Evolutionary conservation across 306 rosid genomes (phyloP).

Genomic region (Rosa persica): DNA sequence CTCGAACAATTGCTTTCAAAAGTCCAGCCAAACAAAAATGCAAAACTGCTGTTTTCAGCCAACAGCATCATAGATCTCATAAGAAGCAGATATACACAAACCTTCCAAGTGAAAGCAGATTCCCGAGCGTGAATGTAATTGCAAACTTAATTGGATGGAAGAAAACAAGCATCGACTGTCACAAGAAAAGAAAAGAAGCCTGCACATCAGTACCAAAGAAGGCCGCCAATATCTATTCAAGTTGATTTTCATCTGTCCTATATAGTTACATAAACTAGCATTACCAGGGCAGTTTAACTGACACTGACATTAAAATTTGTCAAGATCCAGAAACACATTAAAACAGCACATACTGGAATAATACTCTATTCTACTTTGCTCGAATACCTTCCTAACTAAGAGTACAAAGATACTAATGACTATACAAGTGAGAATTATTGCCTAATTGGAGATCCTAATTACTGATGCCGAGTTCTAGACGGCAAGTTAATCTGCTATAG

Average conservation of each 20-base stretch:
- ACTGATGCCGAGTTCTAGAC: background rate
- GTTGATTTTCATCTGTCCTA: background rate
- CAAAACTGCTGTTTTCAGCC: background rate
- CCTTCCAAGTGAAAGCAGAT: conserved; percentile 95
- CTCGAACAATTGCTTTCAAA: background rate
- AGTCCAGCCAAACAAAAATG: background rate
- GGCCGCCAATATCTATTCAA: conserved; percentile 1
- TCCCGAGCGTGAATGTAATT: conserved; percentile 86
- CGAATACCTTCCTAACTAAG: background rate
- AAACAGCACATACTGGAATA: background rate
- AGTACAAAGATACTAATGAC: background rate
- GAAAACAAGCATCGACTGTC: conserved; percentile 94
- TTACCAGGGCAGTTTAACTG: background rate
- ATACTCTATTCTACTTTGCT: background rate
- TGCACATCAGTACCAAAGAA: conserved; percentile 30
- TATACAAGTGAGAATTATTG: background rate
- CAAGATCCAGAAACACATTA: background rate
- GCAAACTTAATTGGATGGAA: conserved; percentile 91
- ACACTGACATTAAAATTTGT: background rate
- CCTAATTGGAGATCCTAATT: background rate
- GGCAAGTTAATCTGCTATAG: background rate
- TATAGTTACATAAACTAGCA: too few species aligned
- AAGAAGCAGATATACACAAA: conserved; percentile 33
- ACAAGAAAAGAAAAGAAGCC: conserved; percentile 26
- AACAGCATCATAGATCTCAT: background rate